Conservation (phyloP, 2,329 filamentous ascomycete species). For the Hypocrella siamensis region DNA sequence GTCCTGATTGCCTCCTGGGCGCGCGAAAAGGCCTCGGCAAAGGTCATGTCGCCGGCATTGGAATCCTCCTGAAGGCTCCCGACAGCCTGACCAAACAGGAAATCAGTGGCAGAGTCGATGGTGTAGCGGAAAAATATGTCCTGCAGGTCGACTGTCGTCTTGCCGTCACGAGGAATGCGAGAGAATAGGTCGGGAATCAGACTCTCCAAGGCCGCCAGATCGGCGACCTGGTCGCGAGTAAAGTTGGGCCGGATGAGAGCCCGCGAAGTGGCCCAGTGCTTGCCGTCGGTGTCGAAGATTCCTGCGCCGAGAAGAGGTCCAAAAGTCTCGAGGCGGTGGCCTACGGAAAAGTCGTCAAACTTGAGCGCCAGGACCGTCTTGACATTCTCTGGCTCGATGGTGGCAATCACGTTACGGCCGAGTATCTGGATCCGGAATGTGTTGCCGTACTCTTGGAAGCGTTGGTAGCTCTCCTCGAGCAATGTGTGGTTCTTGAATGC, state of each 20-base stretch:
- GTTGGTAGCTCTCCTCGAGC: background rate
- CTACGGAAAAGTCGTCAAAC: constrained; percentile 12
- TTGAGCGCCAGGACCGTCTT: constrained; percentile 12
- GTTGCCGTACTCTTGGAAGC: constrained; percentile 1
- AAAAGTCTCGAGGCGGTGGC: constrained; percentile 10
- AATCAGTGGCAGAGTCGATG: constrained; percentile 32
- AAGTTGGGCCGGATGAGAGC: constrained; percentile 25
- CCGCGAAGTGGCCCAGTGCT: constrained; percentile 19
- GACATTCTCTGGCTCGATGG: constrained; percentile 12
- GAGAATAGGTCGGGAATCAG: constrained; percentile 10
- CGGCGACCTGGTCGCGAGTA: constrained; percentile 23
- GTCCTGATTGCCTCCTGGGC: constrained; percentile 9
- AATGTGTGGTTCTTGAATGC: constrained; percentile 1
- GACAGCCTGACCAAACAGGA: constrained; percentile 45
- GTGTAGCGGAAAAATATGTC: constrained; percentile 32
- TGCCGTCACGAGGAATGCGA: constrained; percentile 17
- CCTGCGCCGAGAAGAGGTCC: constrained; percentile 27
- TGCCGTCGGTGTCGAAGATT: constrained; percentile 8
- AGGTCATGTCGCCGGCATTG: constrained; percentile 6
- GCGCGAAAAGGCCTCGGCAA: constrained; percentile 9
- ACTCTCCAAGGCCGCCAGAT: constrained; percentile 20
- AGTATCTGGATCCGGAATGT: constrained; percentile 4
- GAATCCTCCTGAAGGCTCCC: constrained; percentile 20
- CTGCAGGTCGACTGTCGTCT: constrained; percentile 23
- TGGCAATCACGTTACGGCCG: constrained; percentile 8